Evolutionary conservation across 495 filamentous ascomycete genomes (phyloP).

Genomic region (Trichocladium uniseriatum): DNA sequence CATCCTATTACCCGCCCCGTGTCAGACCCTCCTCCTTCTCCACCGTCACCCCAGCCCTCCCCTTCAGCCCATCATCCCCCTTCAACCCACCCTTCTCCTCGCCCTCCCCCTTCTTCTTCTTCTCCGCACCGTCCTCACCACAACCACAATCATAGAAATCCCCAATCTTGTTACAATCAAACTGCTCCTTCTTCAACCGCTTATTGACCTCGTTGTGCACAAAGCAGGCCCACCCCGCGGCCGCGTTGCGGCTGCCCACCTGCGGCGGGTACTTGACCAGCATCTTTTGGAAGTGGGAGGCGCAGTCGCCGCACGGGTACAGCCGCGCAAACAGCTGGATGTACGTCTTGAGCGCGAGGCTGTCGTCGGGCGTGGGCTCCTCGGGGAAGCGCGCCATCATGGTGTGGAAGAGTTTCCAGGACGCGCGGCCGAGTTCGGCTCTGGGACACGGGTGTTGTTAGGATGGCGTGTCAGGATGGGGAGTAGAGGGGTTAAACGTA

Average conservation of each 20-base stretch:
- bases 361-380: slow-evolving; percentile 72
- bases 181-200: slow-evolving; percentile 67
- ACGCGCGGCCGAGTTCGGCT: slow-evolving; percentile 78
- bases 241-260: slow-evolving; percentile 69
- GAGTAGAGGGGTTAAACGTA: slow-evolving; percentile 24
- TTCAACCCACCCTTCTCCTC: not conserved
- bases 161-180: slow-evolving; percentile 83
- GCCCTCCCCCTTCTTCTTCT: slow-evolving; percentile 20
- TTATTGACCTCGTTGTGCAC: slow-evolving; percentile 94
- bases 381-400: slow-evolving; percentile 91
- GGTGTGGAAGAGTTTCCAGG: slow-evolving; percentile 92
- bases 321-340: slow-evolving; percentile 84
- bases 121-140: slow-evolving; percentile 56
- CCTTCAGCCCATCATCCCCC: not conserved
- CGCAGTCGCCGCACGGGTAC: slow-evolving; percentile 95
- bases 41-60: slow-evolving; percentile 18
- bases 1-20: slow-evolving; percentile 12
- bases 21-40: slow-evolving; percentile 34
- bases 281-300: slow-evolving; percentile 77
- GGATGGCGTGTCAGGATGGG: not conserved
- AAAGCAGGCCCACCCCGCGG: slow-evolving; percentile 86
- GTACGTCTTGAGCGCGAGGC: slow-evolving; percentile 71
- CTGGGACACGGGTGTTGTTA: slow-evolving; percentile 31
- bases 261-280: slow-evolving; percentile 83
- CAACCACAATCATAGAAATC: slow-evolving; percentile 96